Percentiles rank a stretch among this genome's conserved stretches.
phyloP scores from a whole-genome alignment of 192 early-diverging fungal genomes.

The Coemansia javaensis region DNA sequence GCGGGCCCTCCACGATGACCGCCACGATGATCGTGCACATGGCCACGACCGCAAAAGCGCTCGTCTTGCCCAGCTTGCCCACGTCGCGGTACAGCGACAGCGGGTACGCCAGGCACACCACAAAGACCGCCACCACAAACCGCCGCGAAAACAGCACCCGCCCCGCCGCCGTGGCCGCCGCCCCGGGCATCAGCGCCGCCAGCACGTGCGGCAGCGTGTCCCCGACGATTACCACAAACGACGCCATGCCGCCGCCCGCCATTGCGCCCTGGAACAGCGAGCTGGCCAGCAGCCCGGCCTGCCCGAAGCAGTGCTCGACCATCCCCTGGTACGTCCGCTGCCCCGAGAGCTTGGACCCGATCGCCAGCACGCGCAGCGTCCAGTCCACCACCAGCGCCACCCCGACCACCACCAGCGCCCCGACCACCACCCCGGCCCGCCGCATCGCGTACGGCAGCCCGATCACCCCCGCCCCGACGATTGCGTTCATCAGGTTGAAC shows the following conservation, averaged over 20 bases:
- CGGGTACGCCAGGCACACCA: constrained; percentile 74
- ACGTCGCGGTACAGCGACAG: constrained; percentile 85
- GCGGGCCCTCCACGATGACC: constrained; percentile 66
- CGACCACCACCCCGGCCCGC: constrained; percentile 67
- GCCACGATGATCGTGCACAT: constrained; percentile 74
- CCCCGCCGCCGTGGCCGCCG: constrained; percentile 52
- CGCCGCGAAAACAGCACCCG: constrained; percentile 63
- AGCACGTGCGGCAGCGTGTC: constrained; percentile 88
- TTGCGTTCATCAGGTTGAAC: constrained; percentile 90
- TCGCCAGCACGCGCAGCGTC: constrained; percentile 71
- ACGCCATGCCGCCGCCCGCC: constrained; percentile 80
- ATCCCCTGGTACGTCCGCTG: constrained; percentile 78
- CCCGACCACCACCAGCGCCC: constrained; percentile 49
- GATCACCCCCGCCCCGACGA: constrained; percentile 84
- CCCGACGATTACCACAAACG: constrained; percentile 59
- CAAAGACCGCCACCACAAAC: constrained; percentile 73
- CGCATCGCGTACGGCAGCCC: constrained; percentile 83
- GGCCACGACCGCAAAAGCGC: constrained; percentile 75
- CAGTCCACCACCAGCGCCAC: constrained; percentile 63
- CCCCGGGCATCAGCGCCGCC: constrained; percentile 59
- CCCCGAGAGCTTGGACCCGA: constrained; percentile 71
- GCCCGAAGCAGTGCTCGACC: constrained; percentile 78
- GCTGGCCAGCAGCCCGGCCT: constrained; percentile 65
- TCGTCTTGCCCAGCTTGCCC: constrained; percentile 82
- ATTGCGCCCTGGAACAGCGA: constrained; percentile 90